Evolutionary conservation across 2,329 filamentous ascomycete genomes (phyloP).

Genomic region (Ilyonectria destructans): DNA sequence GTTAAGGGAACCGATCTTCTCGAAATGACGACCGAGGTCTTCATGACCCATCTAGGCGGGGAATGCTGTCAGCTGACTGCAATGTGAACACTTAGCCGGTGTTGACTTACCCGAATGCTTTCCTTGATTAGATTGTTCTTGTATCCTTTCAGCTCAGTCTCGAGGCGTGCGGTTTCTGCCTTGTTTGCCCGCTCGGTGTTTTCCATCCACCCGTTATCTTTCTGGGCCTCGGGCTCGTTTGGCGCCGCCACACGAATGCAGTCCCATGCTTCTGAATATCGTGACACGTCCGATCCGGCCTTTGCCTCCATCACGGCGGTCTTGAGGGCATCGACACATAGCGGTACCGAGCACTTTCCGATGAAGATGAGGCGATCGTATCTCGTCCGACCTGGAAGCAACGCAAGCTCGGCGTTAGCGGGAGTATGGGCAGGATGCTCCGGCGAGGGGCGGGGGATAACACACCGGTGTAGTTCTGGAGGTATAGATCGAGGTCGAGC

Average conservation of each 20-base stretch:
- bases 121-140: constrained; percentile 98
- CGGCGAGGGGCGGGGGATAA: constrained; percentile 6
- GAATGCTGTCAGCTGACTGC: constrained; percentile 31
- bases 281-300: constrained; percentile 78
- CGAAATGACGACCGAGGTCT: constrained; percentile 88
- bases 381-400: constrained; percentile 79
- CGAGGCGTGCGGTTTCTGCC: constrained; percentile 81
- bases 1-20: constrained; percentile 81
- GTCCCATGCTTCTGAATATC: constrained; percentile 80
- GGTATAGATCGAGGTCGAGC: constrained; percentile 92
- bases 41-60: constrained; percentile 88
- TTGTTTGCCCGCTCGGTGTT: constrained; percentile 77
- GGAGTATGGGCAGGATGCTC: not conserved
- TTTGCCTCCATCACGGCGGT: constrained; percentile 84
- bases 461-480: constrained; percentile 88
- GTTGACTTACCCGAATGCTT: constrained; percentile 82
- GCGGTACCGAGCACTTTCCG: constrained; percentile 81
- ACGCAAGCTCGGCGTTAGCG: constrained; percentile 30
- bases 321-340: constrained; percentile 86
- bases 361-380: constrained; percentile 88
- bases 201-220: constrained; percentile 84
- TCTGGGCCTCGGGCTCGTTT: constrained; percentile 76
- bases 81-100: too few relatives aligned
- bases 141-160: constrained; percentile 90
- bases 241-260: constrained; percentile 76